Evolutionary conservation across 305 asterid genomes (phyloP), one percentile per base, ranked within the genome.

Genomic region (Solanum hybrid): DNA sequence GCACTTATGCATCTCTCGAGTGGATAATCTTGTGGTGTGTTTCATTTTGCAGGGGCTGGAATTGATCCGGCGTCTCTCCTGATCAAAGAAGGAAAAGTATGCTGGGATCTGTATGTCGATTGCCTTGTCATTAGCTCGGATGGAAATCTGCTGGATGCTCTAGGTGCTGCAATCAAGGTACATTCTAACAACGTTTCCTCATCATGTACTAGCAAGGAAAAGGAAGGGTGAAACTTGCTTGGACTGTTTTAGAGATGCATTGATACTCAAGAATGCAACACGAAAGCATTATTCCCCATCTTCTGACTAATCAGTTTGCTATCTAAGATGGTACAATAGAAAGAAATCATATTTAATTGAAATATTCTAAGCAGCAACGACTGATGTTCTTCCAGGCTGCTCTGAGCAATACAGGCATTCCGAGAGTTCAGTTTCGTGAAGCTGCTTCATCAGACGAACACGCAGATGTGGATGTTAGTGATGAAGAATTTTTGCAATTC

Each of bases 31-130:
- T 64, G 89, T 22, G 72, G 29, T 46, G 69, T 71, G 9, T 71
- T 88, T 71, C 89, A 88, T 85, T 77, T 76, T 86, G 87, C 96
- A 97, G 98, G 98, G 88, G 97, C 98, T 91, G 98, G 97, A 79
- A 97, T 97, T 66, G 96, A 96, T 91, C 98, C 94, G 86, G 92
- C 95, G 7, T 95, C 99, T 86, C 92, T 97, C 86, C 93, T 94
- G 86, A 94, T 97, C 87, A 95, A 95, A 87, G 93, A 92, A 72
- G 99, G 99, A 90, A 96, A 96, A 92, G 95, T 94, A 85, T 97
- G 99, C 92, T 97, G 99, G 99, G 98, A 96, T 94, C 98, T 97
- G 86, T 96, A 97, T 76, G 93, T 96, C 40, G 99, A 97, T 88
- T 96, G 96, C 85, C 97, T 97, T 79, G 97, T 97, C 10, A 94